Evolutionary conservation across 768 basidiomycete genomes (phyloP).

Genomic region (Trametes gibbosa): DNA sequence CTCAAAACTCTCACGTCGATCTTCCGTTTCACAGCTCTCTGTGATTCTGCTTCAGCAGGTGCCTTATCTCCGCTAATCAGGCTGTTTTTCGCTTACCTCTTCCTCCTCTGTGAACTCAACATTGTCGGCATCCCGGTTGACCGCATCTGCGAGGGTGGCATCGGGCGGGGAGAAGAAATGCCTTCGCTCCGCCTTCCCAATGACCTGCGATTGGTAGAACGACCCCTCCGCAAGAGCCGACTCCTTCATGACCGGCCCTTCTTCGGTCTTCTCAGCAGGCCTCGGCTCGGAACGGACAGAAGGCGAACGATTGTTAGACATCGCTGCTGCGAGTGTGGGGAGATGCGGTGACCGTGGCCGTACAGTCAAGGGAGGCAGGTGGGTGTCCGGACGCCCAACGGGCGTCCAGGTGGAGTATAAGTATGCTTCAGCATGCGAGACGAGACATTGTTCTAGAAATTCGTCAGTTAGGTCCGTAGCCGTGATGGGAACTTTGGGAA

Average conservation of each 20-base stretch:
- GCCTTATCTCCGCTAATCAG: neutral
- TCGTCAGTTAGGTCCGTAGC: neutral
- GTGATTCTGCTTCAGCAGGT: neutral
- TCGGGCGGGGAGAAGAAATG: constrained; percentile 30
- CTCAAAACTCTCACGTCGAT: constrained; percentile 52
- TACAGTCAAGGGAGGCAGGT: neutral
- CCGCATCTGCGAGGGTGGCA: constrained; percentile 44
- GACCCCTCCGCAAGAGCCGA: constrained; percentile 36
- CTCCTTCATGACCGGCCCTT: neutral
- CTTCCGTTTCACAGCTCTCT: constrained; percentile 46
- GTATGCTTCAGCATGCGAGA: neutral
- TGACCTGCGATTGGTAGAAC: constrained; percentile 38
- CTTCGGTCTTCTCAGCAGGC: constrained; percentile 8
- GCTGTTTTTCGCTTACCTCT: constrained; percentile 34
- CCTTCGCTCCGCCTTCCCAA: constrained; percentile 22
- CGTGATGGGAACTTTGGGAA: constrained; percentile 10
- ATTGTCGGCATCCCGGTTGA: constrained; percentile 46
- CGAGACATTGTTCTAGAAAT: neutral
- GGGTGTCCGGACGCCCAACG: neutral
- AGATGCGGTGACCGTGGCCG: neutral
- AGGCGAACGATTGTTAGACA: neutral
- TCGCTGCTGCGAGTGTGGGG: neutral
- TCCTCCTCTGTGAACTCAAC: constrained; percentile 50
- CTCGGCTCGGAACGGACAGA: constrained; percentile 3
- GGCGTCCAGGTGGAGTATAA: neutral